Conservation (phyloP, 2,329 filamentous ascomycete genomes). For the Massarina eburnea region DNA sequence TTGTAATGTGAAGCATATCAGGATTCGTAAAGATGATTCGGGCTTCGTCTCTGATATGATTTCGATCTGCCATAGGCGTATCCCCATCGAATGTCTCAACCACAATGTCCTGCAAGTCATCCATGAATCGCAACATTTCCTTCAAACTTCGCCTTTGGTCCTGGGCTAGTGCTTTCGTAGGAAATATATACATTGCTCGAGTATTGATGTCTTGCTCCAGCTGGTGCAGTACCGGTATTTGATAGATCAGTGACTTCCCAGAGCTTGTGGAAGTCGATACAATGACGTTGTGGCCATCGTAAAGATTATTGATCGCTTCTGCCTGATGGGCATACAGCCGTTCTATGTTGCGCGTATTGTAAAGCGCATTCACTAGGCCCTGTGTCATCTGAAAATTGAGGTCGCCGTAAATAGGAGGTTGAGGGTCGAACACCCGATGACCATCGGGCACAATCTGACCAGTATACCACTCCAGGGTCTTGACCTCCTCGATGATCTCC, state of each 20-base stretch:
- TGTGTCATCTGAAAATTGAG: constrained; percentile 86
- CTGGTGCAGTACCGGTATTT: constrained; percentile 85
- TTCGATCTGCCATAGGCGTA: constrained; percentile 78
- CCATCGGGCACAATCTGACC: constrained; percentile 92
- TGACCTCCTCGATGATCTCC: constrained; percentile 83
- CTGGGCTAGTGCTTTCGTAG: constrained; percentile 93
- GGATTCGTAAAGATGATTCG: constrained; percentile 97
- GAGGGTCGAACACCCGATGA: constrained; percentile 85
- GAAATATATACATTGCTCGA: constrained; percentile 96
- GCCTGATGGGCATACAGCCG: constrained; percentile 89
- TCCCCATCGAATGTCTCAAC: constrained; percentile 97
- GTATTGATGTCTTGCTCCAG: constrained; percentile 76
- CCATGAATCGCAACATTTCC: constrained; percentile 80
- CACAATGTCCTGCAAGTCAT: constrained; percentile 70
- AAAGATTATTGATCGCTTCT: constrained; percentile 85
- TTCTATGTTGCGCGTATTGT: constrained; percentile 85
- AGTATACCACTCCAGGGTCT: constrained; percentile 81
- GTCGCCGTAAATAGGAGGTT: constrained; percentile 78
- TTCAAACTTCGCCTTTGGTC: constrained; percentile 88
- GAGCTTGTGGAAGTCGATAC: constrained; percentile 95
- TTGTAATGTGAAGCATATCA: constrained; percentile 95
- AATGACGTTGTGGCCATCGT: constrained; percentile 82
- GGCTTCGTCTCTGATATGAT: constrained; percentile 80
- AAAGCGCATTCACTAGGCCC: constrained; percentile 90
- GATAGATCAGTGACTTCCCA: constrained; percentile 97